phyloP scores from a whole-genome alignment of 1,139 yeast species.

The Pichia sp. region DNA sequence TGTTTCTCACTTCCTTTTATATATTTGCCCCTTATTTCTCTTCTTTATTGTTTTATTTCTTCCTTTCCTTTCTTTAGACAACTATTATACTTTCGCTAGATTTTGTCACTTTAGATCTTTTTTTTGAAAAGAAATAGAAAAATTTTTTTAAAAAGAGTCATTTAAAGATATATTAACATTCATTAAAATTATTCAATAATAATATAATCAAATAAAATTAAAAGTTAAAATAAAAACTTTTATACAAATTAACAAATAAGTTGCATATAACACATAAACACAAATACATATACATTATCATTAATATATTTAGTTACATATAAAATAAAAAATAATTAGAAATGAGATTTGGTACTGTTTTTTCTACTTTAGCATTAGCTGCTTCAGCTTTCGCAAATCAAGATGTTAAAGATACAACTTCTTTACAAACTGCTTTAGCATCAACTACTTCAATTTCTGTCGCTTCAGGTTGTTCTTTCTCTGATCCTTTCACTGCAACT shows the following conservation, averaged over 20 bases:
- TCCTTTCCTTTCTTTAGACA: not conserved
- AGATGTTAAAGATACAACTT: slow-evolving; percentile 10
- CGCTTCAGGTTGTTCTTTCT: slow-evolving; percentile 50
- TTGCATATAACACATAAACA: not conserved
- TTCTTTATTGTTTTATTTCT: not conserved
- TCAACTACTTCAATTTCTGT: slow-evolving; percentile 38
- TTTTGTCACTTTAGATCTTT: not conserved
- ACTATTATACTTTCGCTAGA: not conserved
- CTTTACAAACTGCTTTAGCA: slow-evolving; percentile 29
- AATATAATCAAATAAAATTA: not conserved
- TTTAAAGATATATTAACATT: no score
- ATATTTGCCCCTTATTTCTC: not conserved
- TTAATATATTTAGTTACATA: not conserved
- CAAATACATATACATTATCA: not conserved
- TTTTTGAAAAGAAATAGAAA: no score
- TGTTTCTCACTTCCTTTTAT: not conserved
- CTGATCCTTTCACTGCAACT: slow-evolving; percentile 52
- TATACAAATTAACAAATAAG: no score
- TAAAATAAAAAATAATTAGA: not conserved
- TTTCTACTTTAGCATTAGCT: slow-evolving; percentile 13
- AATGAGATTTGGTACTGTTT: slow-evolving; percentile 13
- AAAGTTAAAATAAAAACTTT: not conserved
- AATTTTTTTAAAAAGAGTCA: no score
- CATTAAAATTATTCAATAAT: not conserved
- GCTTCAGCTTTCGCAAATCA: slow-evolving; percentile 7